Evolutionary conservation across 495 filamentous ascomycete species (phyloP).

Genomic region (Hypoxylon cercidicola): DNA sequence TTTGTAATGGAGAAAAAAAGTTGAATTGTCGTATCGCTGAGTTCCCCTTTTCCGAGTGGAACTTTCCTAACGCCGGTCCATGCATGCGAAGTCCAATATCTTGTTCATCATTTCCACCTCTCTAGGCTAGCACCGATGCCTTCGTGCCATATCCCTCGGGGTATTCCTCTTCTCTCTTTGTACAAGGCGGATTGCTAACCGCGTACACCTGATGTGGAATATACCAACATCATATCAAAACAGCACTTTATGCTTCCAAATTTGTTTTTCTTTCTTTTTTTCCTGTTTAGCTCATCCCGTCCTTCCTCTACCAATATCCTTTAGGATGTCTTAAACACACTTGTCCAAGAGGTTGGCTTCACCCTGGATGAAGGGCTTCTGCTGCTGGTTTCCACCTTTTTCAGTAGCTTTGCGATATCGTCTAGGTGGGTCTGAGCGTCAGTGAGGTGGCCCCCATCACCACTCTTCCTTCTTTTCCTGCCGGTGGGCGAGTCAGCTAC

Average conservation of each 20-base stretch:
- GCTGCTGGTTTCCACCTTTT: conserved; percentile 16
- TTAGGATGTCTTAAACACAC: not conserved
- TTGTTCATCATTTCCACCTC: not conserved
- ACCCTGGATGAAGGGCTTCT: conserved; percentile 1
- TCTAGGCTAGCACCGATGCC: not conserved
- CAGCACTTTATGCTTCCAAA: not conserved
- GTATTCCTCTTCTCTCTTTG: conserved; percentile 1
- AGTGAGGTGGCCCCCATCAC: conserved; percentile 8
- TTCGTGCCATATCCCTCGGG: not conserved
- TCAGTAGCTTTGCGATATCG: conserved; percentile 38
- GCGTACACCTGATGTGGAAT: not conserved
- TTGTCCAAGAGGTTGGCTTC: no score
- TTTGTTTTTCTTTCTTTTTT: not conserved
- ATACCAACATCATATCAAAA: conserved; percentile 7
- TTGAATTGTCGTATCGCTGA: no score
- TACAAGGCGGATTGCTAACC: not conserved
- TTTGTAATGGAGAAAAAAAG: not conserved
- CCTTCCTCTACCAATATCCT: not conserved
- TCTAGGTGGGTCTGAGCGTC: conserved; percentile 33
- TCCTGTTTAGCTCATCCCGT: not conserved
- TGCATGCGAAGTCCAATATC: not conserved
- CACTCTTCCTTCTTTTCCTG: conserved; percentile 37
- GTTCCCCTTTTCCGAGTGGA: no score
- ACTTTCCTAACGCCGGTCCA: conserved; percentile 21
- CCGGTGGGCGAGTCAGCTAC: conserved; percentile 14